These are phyloP conservation scores for Piloderma croceum DNA, from an alignment of 768 basidiomycete genomes.

Conservation along the genomic window DNA sequence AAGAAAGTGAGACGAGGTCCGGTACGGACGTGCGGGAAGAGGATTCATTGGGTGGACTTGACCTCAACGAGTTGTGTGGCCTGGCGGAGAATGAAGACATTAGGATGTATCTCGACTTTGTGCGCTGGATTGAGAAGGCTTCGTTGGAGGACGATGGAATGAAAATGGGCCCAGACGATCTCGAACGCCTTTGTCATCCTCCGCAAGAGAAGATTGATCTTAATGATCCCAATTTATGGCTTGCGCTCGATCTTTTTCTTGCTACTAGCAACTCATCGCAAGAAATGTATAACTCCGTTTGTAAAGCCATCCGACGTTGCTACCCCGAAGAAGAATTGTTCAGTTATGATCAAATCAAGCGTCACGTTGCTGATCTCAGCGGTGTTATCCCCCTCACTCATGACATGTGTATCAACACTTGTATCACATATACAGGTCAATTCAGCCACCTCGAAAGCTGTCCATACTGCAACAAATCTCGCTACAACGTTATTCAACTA, in stretches of 20 bases:
- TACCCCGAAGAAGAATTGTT: constrained; percentile 14
- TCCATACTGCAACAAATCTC: constrained; percentile 23
- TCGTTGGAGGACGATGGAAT: too few species aligned
- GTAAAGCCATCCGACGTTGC: constrained; percentile 15
- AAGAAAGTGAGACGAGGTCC: too few species aligned
- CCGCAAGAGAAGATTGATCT: constrained; percentile 11
- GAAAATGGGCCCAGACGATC: too few species aligned
- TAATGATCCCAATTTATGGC: constrained; percentile 18
- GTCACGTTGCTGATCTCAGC: constrained; percentile 12
- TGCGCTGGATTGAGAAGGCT: too few species aligned
- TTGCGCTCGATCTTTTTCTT: constrained; percentile 32
- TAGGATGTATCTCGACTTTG: too few species aligned
- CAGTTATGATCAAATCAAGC: constrained; percentile 9
- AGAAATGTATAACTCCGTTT: constrained; percentile 21
- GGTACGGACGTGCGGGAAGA: too few species aligned
- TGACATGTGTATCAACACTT: constrained; percentile 41
- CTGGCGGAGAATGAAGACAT: too few species aligned
- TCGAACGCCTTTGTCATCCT: constrained; percentile 25
- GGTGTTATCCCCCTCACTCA: constrained; percentile 29
- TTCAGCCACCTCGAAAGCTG: constrained; percentile 27
- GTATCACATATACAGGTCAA: constrained; percentile 36
- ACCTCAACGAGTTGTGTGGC: too few species aligned
- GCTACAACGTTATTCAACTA: constrained; percentile 17
- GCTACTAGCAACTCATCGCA: constrained; percentile 25
- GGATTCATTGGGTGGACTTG: too few species aligned